These are phyloP conservation scores for Eruca vesicaria DNA, from an alignment of 441 rosid species.

Conservation along the genomic window DNA sequence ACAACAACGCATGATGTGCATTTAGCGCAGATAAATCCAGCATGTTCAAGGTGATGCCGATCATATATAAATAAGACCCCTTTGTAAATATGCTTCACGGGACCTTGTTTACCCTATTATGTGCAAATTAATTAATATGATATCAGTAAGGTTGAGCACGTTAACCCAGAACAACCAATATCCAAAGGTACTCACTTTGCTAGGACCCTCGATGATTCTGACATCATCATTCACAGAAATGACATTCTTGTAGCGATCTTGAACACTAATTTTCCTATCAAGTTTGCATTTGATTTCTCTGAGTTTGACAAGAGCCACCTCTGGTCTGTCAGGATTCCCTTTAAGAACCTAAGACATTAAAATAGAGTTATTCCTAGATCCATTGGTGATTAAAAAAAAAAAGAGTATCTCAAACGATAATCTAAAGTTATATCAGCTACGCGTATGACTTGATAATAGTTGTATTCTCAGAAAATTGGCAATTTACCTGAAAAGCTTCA, in stretches of 20 bases:
- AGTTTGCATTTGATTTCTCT: slow-evolving; percentile 96
- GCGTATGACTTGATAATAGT: slow-evolving; percentile 8
- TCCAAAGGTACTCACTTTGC: slow-evolving; percentile 59
- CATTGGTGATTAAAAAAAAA: neutral
- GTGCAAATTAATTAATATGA: slow-evolving; percentile 2
- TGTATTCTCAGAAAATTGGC: neutral
- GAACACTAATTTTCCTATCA: slow-evolving; percentile 75
- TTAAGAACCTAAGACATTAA: slow-evolving; percentile 69
- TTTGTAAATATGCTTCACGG: slow-evolving; percentile 85
- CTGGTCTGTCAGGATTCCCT: slow-evolving; percentile 95
- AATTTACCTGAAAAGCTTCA: slow-evolving; percentile 88
- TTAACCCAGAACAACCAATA: slow-evolving; percentile 11
- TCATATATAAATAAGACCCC: slow-evolving; percentile 80
- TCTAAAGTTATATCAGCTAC: neutral
- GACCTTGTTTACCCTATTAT: slow-evolving; percentile 91
- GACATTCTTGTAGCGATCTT: slow-evolving; percentile 69
- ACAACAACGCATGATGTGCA: slow-evolving; percentile 68
- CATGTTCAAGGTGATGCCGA: slow-evolving; percentile 97
- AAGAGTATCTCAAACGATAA: too few species aligned
- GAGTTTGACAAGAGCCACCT: slow-evolving; percentile 80
- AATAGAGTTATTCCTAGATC: slow-evolving; percentile 5
- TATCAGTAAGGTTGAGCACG: slow-evolving; percentile 1
- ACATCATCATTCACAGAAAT: slow-evolving; percentile 86
- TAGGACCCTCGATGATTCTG: slow-evolving; percentile 85
- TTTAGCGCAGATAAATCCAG: slow-evolving; percentile 92